Base-by-base conservation (phyloP, 1,284 basidiomycete species). In the Cryptococcus sp. region DNA sequence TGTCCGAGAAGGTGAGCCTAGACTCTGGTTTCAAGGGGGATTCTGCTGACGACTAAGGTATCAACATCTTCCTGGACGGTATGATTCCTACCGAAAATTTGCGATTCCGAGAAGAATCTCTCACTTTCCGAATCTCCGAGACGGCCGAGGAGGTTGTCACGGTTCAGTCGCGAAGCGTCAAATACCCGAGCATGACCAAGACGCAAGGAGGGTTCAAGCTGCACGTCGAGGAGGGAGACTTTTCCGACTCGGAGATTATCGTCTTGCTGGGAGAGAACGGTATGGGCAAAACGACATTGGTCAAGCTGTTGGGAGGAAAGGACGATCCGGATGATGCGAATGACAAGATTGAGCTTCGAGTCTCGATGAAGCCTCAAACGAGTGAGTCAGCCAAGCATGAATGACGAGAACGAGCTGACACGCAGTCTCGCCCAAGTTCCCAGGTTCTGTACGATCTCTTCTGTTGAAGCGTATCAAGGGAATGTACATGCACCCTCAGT, bases 61-160 rank as follows among this genome's bases (percentile, higher is more conserved):
- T 97, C 78, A 97, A 97, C 76, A 95, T 95, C 64, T 97, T 97
- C 81, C 78, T 97, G 51, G 93, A 97, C 66, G 92, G 92, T 46
- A 91, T 91, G 76, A 90, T 97, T 60, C 93, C 93, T 5, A 95
- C 93, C n/a, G 92, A 97, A 73, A 97, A 97, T 74, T 72, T 97
- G 64, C 88, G 93, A 52, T 97, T 97, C 83, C 84, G 92, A 43
- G 84, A 95, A 59, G 93, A 95, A 63, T 87, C 87, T 1, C 78
- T 97, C 18, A 84, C 87, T 4, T 97, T 97, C 80, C 94, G 92
- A 77, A 95, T 97, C 81, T 82, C 87, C 45, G 93, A 97, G 72
- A 92, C 82, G 3, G 89, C 86, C 16, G 92, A 97, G 59, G 93
- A 97, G 64, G 57, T 90, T 42, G 66, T 86, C 49, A 74, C 84